These are phyloP conservation scores for Primulina eburnea DNA, from an alignment of 257 asterid genomes.

Conservation along the genomic window DNA sequence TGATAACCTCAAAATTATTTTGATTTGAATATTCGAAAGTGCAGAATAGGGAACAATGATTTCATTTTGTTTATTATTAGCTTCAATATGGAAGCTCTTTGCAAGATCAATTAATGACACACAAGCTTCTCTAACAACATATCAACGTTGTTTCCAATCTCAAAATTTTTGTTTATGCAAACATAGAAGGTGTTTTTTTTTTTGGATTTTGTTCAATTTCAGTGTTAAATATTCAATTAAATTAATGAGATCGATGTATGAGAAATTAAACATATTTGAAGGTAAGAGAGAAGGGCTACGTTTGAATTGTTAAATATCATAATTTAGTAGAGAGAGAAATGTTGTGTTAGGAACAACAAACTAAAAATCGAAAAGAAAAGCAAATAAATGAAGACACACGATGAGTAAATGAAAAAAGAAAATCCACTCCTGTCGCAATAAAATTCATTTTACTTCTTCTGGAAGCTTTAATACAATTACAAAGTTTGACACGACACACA, in stretches of 20 bases:
- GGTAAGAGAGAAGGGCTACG: background rate
- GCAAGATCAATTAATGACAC: background rate
- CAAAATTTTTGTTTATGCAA: background rate
- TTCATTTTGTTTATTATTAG: background rate
- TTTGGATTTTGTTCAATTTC: background rate
- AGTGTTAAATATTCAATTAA: background rate
- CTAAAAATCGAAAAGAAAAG: no score
- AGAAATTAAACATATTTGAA: background rate
- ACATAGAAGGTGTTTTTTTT: no score
- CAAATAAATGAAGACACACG: no score
- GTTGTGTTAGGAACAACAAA: background rate
- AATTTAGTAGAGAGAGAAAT: background rate
- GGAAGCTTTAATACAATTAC: background rate
- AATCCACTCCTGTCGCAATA: no score
- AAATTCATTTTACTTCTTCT: no score
- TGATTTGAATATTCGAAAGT: background rate
- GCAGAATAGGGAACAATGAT: background rate
- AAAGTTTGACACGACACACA: background rate
- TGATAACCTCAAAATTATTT: background rate
- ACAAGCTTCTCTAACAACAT: background rate
- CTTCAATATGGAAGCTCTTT: background rate
- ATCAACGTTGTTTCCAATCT: background rate
- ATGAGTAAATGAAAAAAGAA: no score
- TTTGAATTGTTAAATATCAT: no score
- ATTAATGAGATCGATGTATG: background rate